Percentiles rank a stretch among this genome's conserved stretches.
Evolutionary conservation across 2,329 filamentous ascomycete genomes (phyloP).

Genomic region (Fusarium metavorans): DNA sequence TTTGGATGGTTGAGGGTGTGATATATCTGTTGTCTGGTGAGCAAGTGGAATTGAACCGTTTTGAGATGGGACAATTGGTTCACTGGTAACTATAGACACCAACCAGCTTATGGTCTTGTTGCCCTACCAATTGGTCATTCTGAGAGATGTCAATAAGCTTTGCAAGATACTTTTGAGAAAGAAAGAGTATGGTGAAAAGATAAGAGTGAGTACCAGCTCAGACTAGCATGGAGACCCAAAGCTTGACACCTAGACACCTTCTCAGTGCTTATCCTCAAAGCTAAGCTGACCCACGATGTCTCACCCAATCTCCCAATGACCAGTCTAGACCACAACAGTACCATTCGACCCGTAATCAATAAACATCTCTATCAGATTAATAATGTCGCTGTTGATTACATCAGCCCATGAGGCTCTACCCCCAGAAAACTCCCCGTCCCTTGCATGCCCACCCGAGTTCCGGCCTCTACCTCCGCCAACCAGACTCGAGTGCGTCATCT

Average conservation of each 20-base stretch:
- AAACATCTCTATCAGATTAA: slow-evolving; percentile 6
- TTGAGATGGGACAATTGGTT: neutral
- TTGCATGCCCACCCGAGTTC: neutral
- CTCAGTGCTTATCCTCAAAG: neutral
- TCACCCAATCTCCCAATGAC: neutral
- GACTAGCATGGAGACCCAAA: neutral
- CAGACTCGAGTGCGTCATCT: slow-evolving; percentile 28
- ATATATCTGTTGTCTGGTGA: neutral
- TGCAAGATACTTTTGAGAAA: neutral
- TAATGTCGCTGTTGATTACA: slow-evolving; percentile 11
- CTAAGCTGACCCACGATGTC: neutral
- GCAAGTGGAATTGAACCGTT: neutral
- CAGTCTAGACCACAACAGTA: neutral
- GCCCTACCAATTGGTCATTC: neutral
- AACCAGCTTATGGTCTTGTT: neutral
- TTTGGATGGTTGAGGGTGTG: neutral
- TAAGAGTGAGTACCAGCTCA: neutral
- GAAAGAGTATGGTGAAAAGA: neutral
- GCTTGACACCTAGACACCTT: neutral
- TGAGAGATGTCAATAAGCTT: neutral
- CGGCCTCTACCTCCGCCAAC: slow-evolving; percentile 18
- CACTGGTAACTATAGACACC: neutral
- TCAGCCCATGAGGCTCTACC: neutral
- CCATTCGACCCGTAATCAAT: neutral
- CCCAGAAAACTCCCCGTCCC: neutral